phyloP scores from a whole-genome alignment of 148 eudicot genomes.

The Vaccinium corymbosum region DNA sequence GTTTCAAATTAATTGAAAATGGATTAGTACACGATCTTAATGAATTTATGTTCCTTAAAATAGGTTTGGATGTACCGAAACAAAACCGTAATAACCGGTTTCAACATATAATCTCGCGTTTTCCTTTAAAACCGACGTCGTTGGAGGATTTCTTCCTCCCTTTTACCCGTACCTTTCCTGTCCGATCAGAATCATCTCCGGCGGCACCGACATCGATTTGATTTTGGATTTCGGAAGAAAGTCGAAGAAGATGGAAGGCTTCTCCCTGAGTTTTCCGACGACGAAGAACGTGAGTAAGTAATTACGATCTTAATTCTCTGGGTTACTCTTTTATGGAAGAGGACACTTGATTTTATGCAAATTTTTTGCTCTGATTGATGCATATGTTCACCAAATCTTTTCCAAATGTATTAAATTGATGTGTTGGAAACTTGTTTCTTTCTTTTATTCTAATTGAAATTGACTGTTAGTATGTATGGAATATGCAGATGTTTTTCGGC shows the following conservation, averaged over 20 bases:
- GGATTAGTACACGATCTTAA: too few relatives aligned
- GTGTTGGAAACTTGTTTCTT: neutral
- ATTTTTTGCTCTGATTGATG: too few relatives aligned
- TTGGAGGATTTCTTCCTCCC: too few relatives aligned
- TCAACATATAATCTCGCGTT: too few relatives aligned
- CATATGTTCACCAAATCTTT: neutral
- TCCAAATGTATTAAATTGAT: neutral
- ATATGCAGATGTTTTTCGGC: neutral
- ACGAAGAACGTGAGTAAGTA: slow-evolving; percentile 57
- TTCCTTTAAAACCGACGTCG: too few relatives aligned
- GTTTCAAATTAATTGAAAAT: too few relatives aligned
- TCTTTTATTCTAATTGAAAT: neutral
- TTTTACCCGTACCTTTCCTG: too few relatives aligned
- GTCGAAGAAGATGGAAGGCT: slow-evolving; percentile 25
- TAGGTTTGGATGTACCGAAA: too few relatives aligned
- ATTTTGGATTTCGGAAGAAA: slow-evolving; percentile 4
- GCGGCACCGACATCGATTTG: neutral
- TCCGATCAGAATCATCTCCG: too few relatives aligned
- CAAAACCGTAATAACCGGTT: too few relatives aligned
- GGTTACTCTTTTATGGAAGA: neutral
- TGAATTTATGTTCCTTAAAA: too few relatives aligned
- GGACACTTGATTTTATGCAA: neutral
- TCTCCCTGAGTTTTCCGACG: slow-evolving; percentile 82
- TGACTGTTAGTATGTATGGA: neutral
- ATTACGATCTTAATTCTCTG: neutral